phyloP scores from a whole-genome alignment of 768 basidiomycete species.

The Suillus sp. region DNA sequence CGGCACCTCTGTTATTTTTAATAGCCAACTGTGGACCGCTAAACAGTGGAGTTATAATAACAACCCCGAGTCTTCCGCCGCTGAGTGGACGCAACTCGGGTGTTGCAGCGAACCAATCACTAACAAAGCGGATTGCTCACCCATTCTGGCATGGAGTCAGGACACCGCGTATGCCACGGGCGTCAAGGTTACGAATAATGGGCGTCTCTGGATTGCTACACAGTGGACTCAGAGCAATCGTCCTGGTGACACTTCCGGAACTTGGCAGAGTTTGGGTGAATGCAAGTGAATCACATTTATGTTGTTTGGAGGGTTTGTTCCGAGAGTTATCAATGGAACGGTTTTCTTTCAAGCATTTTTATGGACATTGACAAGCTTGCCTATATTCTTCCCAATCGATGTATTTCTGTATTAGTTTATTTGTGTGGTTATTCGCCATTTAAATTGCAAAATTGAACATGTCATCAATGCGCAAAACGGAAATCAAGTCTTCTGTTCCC shows the following conservation, averaged over 20 bases:
- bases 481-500: constrained; percentile 65
- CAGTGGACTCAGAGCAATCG: constrained; percentile 24
- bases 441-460: neutral
- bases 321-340: neutral
- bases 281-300: constrained; percentile 19
- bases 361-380: neutral
- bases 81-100: constrained; percentile 22
- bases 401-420: neutral
- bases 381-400: neutral
- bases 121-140: constrained; percentile 25
- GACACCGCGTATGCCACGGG: constrained; percentile 20
- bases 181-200: constrained; percentile 16
- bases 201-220: constrained; percentile 23
- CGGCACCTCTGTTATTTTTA: constrained; percentile 25
- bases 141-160: constrained; percentile 21
- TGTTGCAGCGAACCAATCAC: constrained; percentile 23
- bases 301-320: too few relatives aligned
- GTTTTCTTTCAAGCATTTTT: neutral
- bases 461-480: constrained; percentile 52
- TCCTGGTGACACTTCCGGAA: constrained; percentile 29
- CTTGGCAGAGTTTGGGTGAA: constrained; percentile 24
- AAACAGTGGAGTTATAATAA: constrained; percentile 31
- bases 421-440: neutral
- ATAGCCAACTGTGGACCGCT: constrained; percentile 24
- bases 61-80: constrained; percentile 14